These are phyloP conservation scores for Hanseniaspora taiwanica DNA, from an alignment of 805 yeast species.

Conservation along the genomic window DNA sequence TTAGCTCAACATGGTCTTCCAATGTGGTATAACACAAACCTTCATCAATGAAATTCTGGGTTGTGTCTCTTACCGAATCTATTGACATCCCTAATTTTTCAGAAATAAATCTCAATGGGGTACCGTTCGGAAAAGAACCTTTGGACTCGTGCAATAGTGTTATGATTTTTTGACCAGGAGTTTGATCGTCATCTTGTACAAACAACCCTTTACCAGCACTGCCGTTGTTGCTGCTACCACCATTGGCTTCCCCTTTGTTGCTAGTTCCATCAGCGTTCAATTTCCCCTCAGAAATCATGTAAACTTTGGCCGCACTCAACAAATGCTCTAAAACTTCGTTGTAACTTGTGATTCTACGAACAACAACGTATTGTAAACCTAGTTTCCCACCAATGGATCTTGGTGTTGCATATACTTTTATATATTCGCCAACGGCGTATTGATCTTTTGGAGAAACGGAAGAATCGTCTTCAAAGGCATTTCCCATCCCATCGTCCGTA, in stretches of 20 bases:
- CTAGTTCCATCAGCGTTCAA: background rate
- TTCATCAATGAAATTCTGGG: slow-evolving; percentile 1
- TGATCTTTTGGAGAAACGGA: slow-evolving; percentile 20
- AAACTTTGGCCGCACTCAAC: slow-evolving; percentile 46
- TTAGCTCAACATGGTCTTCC: background rate
- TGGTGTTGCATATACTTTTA: slow-evolving; percentile 42
- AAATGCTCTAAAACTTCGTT: slow-evolving; percentile 60
- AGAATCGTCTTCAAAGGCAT: slow-evolving; percentile 7
- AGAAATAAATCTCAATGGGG: slow-evolving; percentile 4
- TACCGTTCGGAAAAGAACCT: slow-evolving; percentile 2
- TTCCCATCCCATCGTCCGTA: slow-evolving; percentile 13
- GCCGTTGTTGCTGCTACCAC: background rate
- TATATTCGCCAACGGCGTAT: slow-evolving; percentile 39
- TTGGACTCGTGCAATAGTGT: slow-evolving; percentile 1
- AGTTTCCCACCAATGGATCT: slow-evolving; percentile 46
- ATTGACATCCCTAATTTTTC: slow-evolving; percentile 2
- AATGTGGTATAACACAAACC: slow-evolving; percentile 2
- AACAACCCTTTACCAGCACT: slow-evolving; percentile 23
- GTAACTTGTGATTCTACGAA: slow-evolving; percentile 44
- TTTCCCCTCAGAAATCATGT: slow-evolving; percentile 33
- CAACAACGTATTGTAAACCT: slow-evolving; percentile 49
- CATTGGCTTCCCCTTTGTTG: background rate
- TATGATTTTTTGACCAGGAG: slow-evolving; percentile 3
- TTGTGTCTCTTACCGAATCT: slow-evolving; percentile 3
- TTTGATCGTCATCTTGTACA: slow-evolving; percentile 27